Evolutionary conservation across 495 filamentous ascomycete genomes (phyloP).

Genomic region (Lophiostoma macrostomum): DNA sequence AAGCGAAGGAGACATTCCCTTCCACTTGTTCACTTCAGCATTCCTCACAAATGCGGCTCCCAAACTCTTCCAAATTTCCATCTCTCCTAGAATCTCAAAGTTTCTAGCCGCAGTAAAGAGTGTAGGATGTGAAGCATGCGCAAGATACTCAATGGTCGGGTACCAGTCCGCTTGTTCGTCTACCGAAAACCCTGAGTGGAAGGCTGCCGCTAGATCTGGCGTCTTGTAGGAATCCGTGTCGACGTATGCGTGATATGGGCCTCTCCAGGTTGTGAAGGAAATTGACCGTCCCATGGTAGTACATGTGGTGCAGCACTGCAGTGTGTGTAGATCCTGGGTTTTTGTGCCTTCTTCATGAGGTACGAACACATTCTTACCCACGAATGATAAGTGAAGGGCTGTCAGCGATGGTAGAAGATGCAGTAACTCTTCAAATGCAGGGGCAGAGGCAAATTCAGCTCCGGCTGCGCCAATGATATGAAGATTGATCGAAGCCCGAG

Average conservation of each 20-base stretch:
- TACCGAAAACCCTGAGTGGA: conserved; percentile 10
- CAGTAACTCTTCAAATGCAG: conserved; percentile 9
- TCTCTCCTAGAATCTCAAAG: conserved; percentile 8
- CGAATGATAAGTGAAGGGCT: conserved; percentile 9
- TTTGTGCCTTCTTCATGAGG: background rate
- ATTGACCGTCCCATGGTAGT: conserved; percentile 9
- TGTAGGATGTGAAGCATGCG: conserved; percentile 6
- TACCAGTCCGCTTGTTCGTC: conserved; percentile 2
- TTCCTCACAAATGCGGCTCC: conserved; percentile 10
- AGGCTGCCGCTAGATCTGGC: conserved; percentile 10
- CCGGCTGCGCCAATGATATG: conserved; percentile 9
- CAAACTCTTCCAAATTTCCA: conserved; percentile 6
- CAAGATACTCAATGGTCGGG: conserved; percentile 10
- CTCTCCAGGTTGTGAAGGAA: conserved; percentile 7
- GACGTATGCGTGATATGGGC: conserved; percentile 7
- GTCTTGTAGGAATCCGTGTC: conserved; percentile 10
- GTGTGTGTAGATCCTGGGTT: background rate
- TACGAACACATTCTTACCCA: background rate
- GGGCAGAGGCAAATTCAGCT: conserved; percentile 1
- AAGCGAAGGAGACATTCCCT: conserved; percentile 9
- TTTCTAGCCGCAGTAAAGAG: conserved; percentile 5
- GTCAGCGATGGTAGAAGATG: conserved; percentile 5
- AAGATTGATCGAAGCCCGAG: conserved; percentile 5
- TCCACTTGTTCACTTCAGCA: conserved; percentile 11
- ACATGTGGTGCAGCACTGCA: conserved; percentile 7